Conservation (phyloP, 2,329 filamentous ascomycete genomes). For the Fonsecaea monophora region DNA sequence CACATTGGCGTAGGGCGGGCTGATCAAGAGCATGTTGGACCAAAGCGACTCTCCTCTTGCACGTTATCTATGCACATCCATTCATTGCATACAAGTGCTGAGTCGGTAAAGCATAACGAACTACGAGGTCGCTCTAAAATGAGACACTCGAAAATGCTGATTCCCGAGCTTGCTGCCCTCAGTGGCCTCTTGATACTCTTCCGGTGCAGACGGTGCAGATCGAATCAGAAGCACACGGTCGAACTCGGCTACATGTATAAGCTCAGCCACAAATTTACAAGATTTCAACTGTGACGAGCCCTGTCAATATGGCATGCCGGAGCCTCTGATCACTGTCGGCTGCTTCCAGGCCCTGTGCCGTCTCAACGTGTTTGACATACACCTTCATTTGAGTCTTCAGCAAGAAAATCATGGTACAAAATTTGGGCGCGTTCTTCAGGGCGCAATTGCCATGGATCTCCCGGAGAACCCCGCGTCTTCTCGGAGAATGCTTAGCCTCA, state of each 20-base stretch:
- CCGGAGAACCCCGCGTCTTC: conserved; percentile 26
- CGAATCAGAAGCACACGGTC: background rate
- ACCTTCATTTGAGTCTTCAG: background rate
- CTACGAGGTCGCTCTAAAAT: background rate
- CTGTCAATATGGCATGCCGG: background rate
- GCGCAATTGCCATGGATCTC: background rate
- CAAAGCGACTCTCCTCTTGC: background rate
- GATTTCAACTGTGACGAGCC: background rate
- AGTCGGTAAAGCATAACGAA: background rate
- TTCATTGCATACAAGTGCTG: background rate
- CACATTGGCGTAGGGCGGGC: background rate
- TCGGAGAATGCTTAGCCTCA: conserved; percentile 11
- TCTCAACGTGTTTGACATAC: background rate
- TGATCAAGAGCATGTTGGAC: background rate
- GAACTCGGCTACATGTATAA: background rate
- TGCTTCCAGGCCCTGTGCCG: background rate
- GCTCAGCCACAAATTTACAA: background rate
- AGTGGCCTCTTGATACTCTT: background rate
- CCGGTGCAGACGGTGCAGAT: background rate
- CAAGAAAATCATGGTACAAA: background rate
- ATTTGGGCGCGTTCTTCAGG: background rate
- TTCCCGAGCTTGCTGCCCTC: background rate
- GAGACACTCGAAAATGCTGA: background rate
- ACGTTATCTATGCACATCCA: background rate
- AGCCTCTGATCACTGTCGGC: background rate